Conservation (phyloP, 345 rosid species). For the Garcia nutans region DNA sequence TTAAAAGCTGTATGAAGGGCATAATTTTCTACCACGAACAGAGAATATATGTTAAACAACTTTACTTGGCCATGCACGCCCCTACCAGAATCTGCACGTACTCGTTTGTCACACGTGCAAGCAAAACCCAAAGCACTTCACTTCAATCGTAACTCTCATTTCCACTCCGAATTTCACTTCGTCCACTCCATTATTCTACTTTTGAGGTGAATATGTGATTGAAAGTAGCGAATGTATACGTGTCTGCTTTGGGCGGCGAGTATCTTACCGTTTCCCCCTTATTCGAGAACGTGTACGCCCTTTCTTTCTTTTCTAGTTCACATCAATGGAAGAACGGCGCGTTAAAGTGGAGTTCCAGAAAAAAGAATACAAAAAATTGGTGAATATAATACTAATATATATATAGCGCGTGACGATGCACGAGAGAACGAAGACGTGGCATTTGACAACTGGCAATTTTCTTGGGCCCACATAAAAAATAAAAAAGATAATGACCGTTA, state of each 20-base stretch:
- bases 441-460: constrained; percentile 30
- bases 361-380: too few species aligned
- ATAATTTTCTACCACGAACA: too few species aligned
- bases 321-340: constrained; percentile 1
- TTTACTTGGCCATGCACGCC: background rate
- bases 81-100: background rate
- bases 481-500: constrained; percentile 7
- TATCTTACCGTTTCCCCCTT: background rate
- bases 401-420: constrained; percentile 21
- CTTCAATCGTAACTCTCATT: background rate
- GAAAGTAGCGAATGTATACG: constrained; percentile 10
- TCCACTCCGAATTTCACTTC: constrained; percentile 3
- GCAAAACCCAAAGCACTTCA: too few species aligned
- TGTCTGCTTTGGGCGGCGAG: background rate
- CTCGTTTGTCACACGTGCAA: constrained; percentile 6
- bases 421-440: constrained; percentile 24
- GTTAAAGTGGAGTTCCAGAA: background rate
- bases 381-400: too few species aligned
- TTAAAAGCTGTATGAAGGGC: too few species aligned
- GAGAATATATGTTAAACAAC: too few species aligned
- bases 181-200: constrained; percentile 1
- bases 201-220: background rate
- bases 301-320: background rate
- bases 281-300: background rate
- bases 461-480: constrained; percentile 15